Conservation (phyloP, 106 monocot species). For the Acorus gramineus region DNA sequence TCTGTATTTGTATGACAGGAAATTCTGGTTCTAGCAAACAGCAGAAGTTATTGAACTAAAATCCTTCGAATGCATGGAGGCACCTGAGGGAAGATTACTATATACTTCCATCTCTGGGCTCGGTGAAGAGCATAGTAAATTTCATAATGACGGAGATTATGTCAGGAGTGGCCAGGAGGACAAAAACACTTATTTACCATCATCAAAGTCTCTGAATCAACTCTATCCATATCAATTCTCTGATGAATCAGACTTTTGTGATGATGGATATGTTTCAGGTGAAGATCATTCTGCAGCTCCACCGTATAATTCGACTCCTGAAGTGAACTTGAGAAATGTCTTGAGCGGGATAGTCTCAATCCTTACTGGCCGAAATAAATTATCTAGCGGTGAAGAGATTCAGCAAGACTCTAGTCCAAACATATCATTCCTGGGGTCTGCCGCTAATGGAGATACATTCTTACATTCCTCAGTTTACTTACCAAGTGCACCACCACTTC, state of each 20-base stretch:
- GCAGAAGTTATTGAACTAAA: too few relatives aligned
- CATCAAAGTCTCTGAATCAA: slow-evolving; percentile 12
- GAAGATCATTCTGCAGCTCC: slow-evolving; percentile 9
- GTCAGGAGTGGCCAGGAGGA: slow-evolving; percentile 14
- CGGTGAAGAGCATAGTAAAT: slow-evolving; percentile 10
- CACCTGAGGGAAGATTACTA: slow-evolving; percentile 18
- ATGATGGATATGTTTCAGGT: slow-evolving; percentile 21
- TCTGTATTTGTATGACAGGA: too few relatives aligned
- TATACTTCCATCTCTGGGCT: slow-evolving; percentile 27
- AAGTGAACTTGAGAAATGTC: slow-evolving; percentile 75
- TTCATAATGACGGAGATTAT: slow-evolving; percentile 10
- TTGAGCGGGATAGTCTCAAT: slow-evolving; percentile 61
- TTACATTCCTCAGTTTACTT: slow-evolving; percentile 74
- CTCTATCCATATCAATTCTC: slow-evolving; percentile 14
- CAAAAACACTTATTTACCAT: slow-evolving; percentile 4
- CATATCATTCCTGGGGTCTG: slow-evolving; percentile 57
- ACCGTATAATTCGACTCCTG: slow-evolving; percentile 14
- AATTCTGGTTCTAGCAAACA: too few relatives aligned
- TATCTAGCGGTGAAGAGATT: slow-evolving; percentile 4
- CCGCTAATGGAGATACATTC: slow-evolving; percentile 41
- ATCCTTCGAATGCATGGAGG: slow-evolving; percentile 3
- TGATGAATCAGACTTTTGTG: slow-evolving; percentile 11
- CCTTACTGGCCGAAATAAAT: slow-evolving; percentile 40
- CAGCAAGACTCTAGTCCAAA: slow-evolving; percentile 29
- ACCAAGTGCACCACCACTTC: slow-evolving; percentile 81